Evolutionary conservation across 768 basidiomycete genomes (phyloP), one percentile per base, ranked within the genome.

Genomic region (Pleurotus pulmonarius): DNA sequence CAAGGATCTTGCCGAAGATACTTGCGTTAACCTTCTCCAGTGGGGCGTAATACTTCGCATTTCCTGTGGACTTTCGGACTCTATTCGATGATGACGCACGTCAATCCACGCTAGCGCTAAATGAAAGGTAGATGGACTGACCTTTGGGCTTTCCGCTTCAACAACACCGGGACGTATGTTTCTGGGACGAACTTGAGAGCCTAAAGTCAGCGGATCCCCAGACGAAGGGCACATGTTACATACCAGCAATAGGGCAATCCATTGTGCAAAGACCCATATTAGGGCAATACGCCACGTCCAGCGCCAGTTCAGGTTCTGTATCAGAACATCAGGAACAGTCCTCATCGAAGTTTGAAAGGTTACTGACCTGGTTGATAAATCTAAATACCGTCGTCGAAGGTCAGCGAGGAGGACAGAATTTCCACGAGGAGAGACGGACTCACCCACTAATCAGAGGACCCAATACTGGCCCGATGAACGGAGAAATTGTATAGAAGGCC

Each of bases 281-380:
- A 86, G 58, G 56, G 87, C 65, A 13, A 88, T 70, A 56, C 85
- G 83, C 69, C 85, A 94, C 0, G 89, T 90, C 91, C 90, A 93
- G 58, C 87, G 70, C 88, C 88, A 89, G 45, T 77, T 62, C 1
- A 77, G 59, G 60, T 85, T 73, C 81, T 88, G 47, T 46, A 61
- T 44, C 43, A 62, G 55, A 49, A 49, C 22, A 22, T 12, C 25
- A 8, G 41, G 29, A 60, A 55, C 45, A 53, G 16, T 22, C 9
- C 22, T 5, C 44, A 20, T 3, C 48, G 26, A 8, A 34, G 29
- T 34, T 34, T 34, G 9, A 34, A 11, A 4, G 29, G 29, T 11
- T 34, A 34, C 29, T 51, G 44, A 81, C 83, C 67, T 87, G 80
- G 63, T 88, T 89, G 62, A 92, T 86, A 67, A 90, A 90, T 16